Conservation (phyloP, 192 early-diverging fungal genomes). For the Pecoramyces ruminantium region DNA sequence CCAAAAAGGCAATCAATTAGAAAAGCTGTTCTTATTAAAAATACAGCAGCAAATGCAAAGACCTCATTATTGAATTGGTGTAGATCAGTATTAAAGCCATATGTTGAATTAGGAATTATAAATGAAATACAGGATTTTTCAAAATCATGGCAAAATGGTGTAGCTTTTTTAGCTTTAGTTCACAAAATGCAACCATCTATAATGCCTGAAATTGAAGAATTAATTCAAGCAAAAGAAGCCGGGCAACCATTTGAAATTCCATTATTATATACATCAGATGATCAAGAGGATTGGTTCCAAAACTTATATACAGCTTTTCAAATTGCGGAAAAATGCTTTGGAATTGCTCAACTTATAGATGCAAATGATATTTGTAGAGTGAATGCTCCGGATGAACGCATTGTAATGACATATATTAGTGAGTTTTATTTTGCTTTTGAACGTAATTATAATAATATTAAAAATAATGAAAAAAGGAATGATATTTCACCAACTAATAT, state of each 20-base stretch:
- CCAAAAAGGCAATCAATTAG: neutral
- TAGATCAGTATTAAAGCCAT: conserved; percentile 8
- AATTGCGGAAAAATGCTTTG: conserved; percentile 9
- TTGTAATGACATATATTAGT: conserved; percentile 13
- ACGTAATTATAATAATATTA: neutral
- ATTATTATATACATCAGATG: neutral
- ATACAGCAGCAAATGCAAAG: neutral
- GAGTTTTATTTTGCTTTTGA: neutral
- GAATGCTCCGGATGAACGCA: conserved; percentile 8
- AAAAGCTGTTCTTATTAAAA: neutral
- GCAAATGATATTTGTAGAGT: conserved; percentile 9
- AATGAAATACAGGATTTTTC: conserved; percentile 6
- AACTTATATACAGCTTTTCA: conserved; percentile 8
- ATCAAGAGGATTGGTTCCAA: conserved; percentile 7
- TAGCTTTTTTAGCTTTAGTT: conserved; percentile 10
- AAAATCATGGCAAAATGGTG: conserved; percentile 8
- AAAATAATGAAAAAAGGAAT: neutral
- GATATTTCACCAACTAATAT: neutral
- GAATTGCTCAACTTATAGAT: conserved; percentile 7
- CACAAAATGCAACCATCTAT: conserved; percentile 4
- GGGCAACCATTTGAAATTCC: neutral
- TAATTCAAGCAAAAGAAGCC: neutral
- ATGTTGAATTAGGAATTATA: conserved; percentile 9
- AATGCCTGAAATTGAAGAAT: conserved; percentile 5
- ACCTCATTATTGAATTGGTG: conserved; percentile 10